Evolutionary conservation across 371 early-diverging fungal species (phyloP).

Genomic region (Mortierella sp.): DNA sequence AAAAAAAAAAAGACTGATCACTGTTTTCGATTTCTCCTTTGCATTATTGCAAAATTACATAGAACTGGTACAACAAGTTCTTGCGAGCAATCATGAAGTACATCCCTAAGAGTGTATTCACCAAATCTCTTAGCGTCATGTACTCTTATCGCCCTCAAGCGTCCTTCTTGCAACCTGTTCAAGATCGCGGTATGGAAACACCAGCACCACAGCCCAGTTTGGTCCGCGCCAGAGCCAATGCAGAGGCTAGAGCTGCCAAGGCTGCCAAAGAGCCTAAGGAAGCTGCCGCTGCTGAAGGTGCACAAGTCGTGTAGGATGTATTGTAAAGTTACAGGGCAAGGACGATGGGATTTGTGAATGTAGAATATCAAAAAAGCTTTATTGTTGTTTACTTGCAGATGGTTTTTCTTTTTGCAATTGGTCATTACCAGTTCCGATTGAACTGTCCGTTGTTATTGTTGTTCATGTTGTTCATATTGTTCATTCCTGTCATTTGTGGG

Average conservation of each 20-base stretch:
- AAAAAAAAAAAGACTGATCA: neutral
- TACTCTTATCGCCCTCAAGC: slow-evolving; percentile 23
- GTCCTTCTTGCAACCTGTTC: slow-evolving; percentile 17
- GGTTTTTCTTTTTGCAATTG: neutral
- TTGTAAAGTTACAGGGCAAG: too few relatives aligned
- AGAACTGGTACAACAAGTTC: slow-evolving; percentile 2
- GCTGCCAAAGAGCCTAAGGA: too few relatives aligned
- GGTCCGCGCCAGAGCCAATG: slow-evolving; percentile 18
- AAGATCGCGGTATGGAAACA: slow-evolving; percentile 7
- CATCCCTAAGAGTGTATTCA: neutral
- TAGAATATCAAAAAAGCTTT: neutral
- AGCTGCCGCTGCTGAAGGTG: neutral
- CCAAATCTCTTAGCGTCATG: slow-evolving; percentile 6
- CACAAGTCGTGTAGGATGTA: slow-evolving; percentile 7
- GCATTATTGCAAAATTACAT: neutral
- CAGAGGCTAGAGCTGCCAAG: neutral
- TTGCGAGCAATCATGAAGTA: slow-evolving; percentile 2
- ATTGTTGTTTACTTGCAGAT: neutral
- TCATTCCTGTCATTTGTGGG: slow-evolving; percentile 6
- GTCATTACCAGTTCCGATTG: slow-evolving; percentile 41
- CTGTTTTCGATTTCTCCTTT: too few relatives aligned
- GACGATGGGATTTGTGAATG: too few relatives aligned
- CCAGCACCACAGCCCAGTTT: slow-evolving; percentile 22
- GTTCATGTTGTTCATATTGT: slow-evolving; percentile 14
- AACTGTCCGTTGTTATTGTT: slow-evolving; percentile 50